Evolutionary conservation across 345 rosid species (phyloP), one percentile per base, ranked within the genome.

Genomic region (Populus davidiana): DNA sequence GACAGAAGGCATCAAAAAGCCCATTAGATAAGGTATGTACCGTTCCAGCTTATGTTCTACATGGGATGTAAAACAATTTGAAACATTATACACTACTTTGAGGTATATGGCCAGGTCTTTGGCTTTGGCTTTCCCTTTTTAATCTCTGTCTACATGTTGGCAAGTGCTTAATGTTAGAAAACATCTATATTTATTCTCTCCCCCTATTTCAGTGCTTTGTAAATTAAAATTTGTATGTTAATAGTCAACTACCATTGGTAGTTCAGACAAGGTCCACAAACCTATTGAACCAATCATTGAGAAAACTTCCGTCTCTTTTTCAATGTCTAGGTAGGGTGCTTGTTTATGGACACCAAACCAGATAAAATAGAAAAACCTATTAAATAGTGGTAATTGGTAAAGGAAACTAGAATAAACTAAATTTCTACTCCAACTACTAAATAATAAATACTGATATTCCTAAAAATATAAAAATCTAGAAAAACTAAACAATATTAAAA

Each of bases 21-120:
- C 77, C 71, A 81, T 69, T 75, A 25, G 81, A 86, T 66, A 86
- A 86, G 88, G 94, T 91, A 80, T 75, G 77, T 44, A 66, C 20
- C 23, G 18, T 69, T 56, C 33, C 36, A 21, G 67, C 21, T n/a
- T n/a, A 36, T 56, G 11, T 47, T 78, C 65, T 25, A 20, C 38
- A n/a, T 39, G 3, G 23, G 2, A 20, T 12, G 31, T 14, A 23
- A 69, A 73, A 47, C 74, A 79, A 67, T 20, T 68, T 59, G 23
- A 72, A 29, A 27, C 44, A n/a, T 23, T 21, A 29, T 44, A 71
- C 36, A 13, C n/a, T 39, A 50, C 29, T 31, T 50, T 6, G 47
- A 35, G 13, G 75, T 31, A 70, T 44, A 14, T 38, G 33, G 47
- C 50, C 33, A 67, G 64, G 33, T 49, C 63, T 36, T 14, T 66